Conservation (phyloP, 164 flowering plant genomes). For the Aristolochia contorta region DNA sequence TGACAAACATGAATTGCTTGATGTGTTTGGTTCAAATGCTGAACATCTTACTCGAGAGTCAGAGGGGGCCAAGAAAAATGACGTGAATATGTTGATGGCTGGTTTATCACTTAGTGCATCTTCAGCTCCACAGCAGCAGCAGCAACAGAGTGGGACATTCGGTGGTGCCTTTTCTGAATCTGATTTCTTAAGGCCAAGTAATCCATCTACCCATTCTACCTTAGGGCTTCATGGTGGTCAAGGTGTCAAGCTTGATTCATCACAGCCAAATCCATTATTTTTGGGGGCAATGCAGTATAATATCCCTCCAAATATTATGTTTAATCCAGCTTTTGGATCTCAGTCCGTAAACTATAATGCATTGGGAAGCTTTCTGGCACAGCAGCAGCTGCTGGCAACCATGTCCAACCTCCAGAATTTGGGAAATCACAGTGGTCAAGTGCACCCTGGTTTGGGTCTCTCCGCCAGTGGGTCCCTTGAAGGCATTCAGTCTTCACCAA, state of each 20-base stretch:
- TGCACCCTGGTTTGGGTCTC: conserved; percentile 21
- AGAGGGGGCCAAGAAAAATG: conserved; percentile 14
- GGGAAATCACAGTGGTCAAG: conserved; percentile 38
- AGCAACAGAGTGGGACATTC: conserved; percentile 23
- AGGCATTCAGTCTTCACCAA: conserved; percentile 45
- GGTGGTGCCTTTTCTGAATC: conserved; percentile 17
- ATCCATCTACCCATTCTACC: conserved; percentile 19
- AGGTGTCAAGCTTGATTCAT: conserved; percentile 30
- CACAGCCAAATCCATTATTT: conserved; percentile 37
- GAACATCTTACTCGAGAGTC: conserved; percentile 21
- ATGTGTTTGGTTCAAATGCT: conserved; percentile 46
- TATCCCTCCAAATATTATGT: conserved; percentile 50
- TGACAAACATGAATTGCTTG: conserved; percentile 34
- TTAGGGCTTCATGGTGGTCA: conserved; percentile 27
- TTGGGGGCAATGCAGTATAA: conserved; percentile 41
- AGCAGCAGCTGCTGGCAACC: conserved; percentile 71
- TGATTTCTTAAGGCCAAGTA: conserved; percentile 19
- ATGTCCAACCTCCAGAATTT: conserved; percentile 73
- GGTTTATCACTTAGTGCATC: conserved; percentile 42
- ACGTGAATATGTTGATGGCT: conserved; percentile 47
- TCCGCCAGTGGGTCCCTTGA: conserved; percentile 21
- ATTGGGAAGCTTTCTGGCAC: conserved; percentile 64
- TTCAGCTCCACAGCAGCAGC: conserved; percentile 13
- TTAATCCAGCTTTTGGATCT: conserved; percentile 48
- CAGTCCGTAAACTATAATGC: conserved; percentile 56